phyloP scores from a whole-genome alignment of 176 grass and related monocot genomes.

The Pontederia crassipes region DNA sequence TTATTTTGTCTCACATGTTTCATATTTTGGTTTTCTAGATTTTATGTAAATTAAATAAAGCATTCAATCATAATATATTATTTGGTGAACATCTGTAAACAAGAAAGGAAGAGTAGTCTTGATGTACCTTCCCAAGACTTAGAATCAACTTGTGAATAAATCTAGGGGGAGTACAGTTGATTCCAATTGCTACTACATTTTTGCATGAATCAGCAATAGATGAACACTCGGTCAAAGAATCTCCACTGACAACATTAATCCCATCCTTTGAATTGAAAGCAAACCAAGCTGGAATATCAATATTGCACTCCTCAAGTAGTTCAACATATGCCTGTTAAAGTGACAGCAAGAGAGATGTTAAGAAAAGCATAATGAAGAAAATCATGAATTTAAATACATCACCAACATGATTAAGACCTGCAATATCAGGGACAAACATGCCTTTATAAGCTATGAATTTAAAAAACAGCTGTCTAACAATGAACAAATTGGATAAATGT shows the following conservation, averaged over 20 bases:
- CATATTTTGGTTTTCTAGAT: too few species aligned
- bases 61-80: too few species aligned
- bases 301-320: constrained; percentile 30
- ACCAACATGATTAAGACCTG: not conserved
- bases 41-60: too few species aligned
- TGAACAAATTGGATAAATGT: too few species aligned
- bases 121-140: constrained; percentile 32
- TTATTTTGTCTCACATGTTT: too few species aligned
- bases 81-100: too few species aligned
- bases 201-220: constrained; percentile 37
- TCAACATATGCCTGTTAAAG: constrained; percentile 35
- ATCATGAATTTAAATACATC: not conserved
- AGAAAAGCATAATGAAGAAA: not conserved
- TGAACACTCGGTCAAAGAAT: constrained; percentile 36
- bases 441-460: too few species aligned
- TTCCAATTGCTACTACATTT: constrained; percentile 39
- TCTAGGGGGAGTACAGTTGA: constrained; percentile 44
- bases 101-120: not conserved
- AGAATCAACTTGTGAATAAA: constrained; percentile 34
- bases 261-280: constrained; percentile 43
- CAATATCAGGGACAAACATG: too few species aligned
- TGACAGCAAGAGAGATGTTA: not conserved
- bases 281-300: constrained; percentile 39
- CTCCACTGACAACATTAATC: constrained; percentile 37
- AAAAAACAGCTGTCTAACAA: too few species aligned